Evolutionary conservation across 768 basidiomycete genomes (phyloP).

Genomic region (Lyophyllum decastes): DNA sequence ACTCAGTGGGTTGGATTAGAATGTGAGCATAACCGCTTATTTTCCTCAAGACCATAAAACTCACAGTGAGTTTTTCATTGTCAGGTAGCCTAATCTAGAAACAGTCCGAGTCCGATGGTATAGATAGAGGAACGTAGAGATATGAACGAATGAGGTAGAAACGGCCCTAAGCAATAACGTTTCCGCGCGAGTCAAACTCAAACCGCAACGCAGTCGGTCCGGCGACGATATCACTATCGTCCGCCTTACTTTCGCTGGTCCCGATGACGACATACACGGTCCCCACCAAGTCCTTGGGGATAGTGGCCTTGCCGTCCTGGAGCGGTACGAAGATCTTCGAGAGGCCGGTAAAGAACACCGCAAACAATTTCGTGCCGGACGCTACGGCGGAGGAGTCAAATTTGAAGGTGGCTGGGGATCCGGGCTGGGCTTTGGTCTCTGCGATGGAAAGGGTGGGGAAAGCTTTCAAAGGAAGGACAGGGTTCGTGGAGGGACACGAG

Average conservation of each 20-base stretch:
- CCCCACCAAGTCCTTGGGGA: conserved; percentile 41
- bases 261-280: conserved; percentile 53
- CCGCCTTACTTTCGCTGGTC: conserved; percentile 23
- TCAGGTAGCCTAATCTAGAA: no score
- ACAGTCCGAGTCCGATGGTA: no score
- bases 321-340: conserved; percentile 32
- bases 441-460: conserved; percentile 48
- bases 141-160: no score
- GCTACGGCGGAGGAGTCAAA: conserved; percentile 8
- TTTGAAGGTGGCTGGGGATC: conserved; percentile 17
- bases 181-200: conserved; percentile 9
- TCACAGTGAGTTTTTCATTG: no score
- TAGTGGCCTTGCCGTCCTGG: conserved; percentile 27
- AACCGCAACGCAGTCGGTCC: conserved; percentile 40
- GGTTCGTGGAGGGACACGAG: conserved; percentile 56
- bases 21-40: no score
- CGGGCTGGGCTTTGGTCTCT: conserved; percentile 24
- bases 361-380: conserved; percentile 26
- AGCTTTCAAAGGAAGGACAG: conserved; percentile 47
- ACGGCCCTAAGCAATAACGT: not conserved
- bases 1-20: no score
- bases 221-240: conserved; percentile 43
- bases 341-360: conserved; percentile 47
- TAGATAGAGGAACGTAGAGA: no score
- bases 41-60: no score